A percentile compares a stretch with the other conserved stretches of the same genome.
These are phyloP conservation scores for Xylaria digitata DNA, from an alignment of 2,329 filamentous ascomycete genomes.

Conservation along the genomic window DNA sequence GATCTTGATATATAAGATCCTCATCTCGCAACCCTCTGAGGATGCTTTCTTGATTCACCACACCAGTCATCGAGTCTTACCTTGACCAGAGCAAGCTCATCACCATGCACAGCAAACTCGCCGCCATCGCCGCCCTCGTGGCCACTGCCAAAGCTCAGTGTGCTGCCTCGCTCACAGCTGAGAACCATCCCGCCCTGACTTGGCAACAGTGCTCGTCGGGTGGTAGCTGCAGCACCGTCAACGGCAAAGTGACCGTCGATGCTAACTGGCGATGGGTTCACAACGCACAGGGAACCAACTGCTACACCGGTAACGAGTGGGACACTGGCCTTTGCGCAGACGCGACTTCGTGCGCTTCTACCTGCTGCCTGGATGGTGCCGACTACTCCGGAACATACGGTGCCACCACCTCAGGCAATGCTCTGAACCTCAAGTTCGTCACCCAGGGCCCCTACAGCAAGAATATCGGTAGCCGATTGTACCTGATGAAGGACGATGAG, in stretches of 20 bases:
- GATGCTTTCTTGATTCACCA: slow-evolving; percentile 34
- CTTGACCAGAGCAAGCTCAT: slow-evolving; percentile 28
- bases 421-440: slow-evolving; percentile 62
- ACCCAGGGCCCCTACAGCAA: slow-evolving; percentile 56
- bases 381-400: slow-evolving; percentile 59
- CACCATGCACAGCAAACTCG: slow-evolving; percentile 48
- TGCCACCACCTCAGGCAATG: slow-evolving; percentile 58
- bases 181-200: slow-evolving; percentile 59
- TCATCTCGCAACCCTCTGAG: slow-evolving; percentile 35
- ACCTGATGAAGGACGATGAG: slow-evolving; percentile 65
- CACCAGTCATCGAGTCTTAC: slow-evolving; percentile 30
- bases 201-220: slow-evolving; percentile 58
- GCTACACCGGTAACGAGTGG: slow-evolving; percentile 58
- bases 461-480: slow-evolving; percentile 61
- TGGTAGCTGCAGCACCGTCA: slow-evolving; percentile 56
- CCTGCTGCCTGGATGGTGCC: slow-evolving; percentile 59
- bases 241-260: slow-evolving; percentile 60
- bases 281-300: slow-evolving; percentile 56
- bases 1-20: slow-evolving; percentile 37
- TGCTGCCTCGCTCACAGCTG: slow-evolving; percentile 54
- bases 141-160: slow-evolving; percentile 56
- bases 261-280: slow-evolving; percentile 66
- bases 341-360: slow-evolving; percentile 53
- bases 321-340: slow-evolving; percentile 52
- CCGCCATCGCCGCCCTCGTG: slow-evolving; percentile 51